Base-by-base conservation (phyloP, 2,329 filamentous ascomycete species). In the Aspergillus pseudotamarii region DNA sequence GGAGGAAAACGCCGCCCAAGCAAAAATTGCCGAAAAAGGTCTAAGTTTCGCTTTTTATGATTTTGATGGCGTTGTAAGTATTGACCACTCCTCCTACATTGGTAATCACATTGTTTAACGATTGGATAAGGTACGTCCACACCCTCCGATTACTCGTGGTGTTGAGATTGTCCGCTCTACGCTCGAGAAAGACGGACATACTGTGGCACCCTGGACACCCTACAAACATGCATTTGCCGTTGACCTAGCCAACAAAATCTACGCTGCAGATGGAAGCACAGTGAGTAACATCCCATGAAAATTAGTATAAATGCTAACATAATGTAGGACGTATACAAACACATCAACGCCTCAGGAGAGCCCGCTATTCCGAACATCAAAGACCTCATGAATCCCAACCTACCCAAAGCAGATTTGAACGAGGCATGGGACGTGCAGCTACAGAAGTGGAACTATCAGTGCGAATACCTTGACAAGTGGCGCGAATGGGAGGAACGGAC, bases 91-190 rank as follows among this genome's bases (percentile, higher is more conserved):
- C 19, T 8, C 6, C 1, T 11, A 6, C 38, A 36, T 41, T n/a
- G 0, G 16, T 10, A 0, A 1, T 41, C 16, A 41, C 3, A 19
- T 3, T 41, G 36, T 10, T 9, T 50, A 19, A 26, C 46, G 3
- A 0, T 14, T 16, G 21, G 12, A 16, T 6, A 9, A 51, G 48
- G 48, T 51, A 19, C 51, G 11, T 75, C 77, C 11, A 3, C 77
- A 80, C 50, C 78, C 78, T 1, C 77, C 78, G 0, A 69, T 80
- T n/a, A 63, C 71, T 21, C 72, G 77, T 23, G 78, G 69, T 3
- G 46, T 79, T 2, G 58, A 73, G 4, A 71, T 56, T 3, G 71
- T 76, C 9, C 67, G 72, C 1, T 66, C 69, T 5, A 66, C 62
- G 0, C 32, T 78, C 50, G 66, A 69, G 50, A 43, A 68, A 9